Conservation (phyloP, 2,329 filamentous ascomycete species). For the Cordyceps cicadae region DNA sequence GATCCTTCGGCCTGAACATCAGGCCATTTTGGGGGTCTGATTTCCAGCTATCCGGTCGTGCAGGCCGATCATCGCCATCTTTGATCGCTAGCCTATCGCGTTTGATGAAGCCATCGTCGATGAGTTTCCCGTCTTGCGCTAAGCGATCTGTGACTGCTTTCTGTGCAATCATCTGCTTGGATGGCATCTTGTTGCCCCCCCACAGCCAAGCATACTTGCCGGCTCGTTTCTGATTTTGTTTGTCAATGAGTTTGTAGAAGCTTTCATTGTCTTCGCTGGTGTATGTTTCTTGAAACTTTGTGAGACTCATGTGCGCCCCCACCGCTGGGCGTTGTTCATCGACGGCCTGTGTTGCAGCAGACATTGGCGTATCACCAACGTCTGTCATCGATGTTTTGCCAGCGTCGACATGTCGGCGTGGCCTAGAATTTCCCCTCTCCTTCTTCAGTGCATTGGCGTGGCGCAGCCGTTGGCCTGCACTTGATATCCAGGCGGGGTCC, state of each 20-base stretch:
- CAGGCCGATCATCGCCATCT: constrained; percentile 62
- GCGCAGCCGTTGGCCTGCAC: constrained; percentile 61
- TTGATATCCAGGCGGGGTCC: constrained; percentile 77
- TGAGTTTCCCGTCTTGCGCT: constrained; percentile 35
- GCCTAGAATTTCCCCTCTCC: constrained; percentile 17
- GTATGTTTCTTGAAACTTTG: constrained; percentile 83
- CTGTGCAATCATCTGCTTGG: constrained; percentile 67
- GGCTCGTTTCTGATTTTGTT: constrained; percentile 74
- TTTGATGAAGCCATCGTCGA: constrained; percentile 47
- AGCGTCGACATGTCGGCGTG: constrained; percentile 22
- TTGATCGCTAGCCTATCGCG: constrained; percentile 54
- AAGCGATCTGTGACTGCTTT: constrained; percentile 52
- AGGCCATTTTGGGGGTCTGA: constrained; percentile 68
- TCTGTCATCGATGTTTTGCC: constrained; percentile 56
- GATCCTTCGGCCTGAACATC: constrained; percentile 72
- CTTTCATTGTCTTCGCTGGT: constrained; percentile 98
- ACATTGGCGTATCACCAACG: constrained; percentile 65
- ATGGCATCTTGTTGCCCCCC: constrained; percentile 75
- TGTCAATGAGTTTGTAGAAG: constrained; percentile 86
- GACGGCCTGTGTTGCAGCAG: constrained; percentile 34
- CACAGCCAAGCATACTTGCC: constrained; percentile 88
- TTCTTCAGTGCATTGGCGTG: constrained; percentile 77
- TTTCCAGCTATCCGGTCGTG: constrained; percentile 70
- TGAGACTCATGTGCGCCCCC: constrained; percentile 72
- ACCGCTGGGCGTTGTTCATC: constrained; percentile 40